Percentiles rank a stretch among this genome's conserved stretches.
phyloP scores from a whole-genome alignment of 2,329 filamentous ascomycete species.

The Aureobasidium sp. region DNA sequence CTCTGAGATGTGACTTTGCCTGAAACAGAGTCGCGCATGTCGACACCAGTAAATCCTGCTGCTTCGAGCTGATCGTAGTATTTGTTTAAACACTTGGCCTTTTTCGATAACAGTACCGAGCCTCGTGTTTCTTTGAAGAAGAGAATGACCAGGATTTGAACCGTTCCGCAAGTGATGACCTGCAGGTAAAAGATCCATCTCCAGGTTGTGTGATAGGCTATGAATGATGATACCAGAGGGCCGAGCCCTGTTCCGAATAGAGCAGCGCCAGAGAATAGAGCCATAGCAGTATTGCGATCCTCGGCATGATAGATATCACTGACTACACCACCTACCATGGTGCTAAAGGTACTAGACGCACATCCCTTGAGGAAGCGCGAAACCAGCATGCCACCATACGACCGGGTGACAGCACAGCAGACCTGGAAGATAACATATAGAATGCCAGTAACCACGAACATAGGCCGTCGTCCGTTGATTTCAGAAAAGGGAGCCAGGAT shows the following conservation, averaged over 20 bases:
- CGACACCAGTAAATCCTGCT: conserved; percentile 34
- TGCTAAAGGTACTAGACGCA: conserved; percentile 72
- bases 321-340: conserved; percentile 87
- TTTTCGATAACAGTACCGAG: conserved; percentile 67
- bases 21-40: too few species aligned
- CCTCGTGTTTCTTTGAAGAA: conserved; percentile 78
- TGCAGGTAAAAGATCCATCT: conserved; percentile 88
- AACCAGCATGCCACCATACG: too few species aligned
- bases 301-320: conserved; percentile 74
- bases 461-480: conserved; percentile 75
- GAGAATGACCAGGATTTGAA: conserved; percentile 56
- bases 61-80: conserved; percentile 71
- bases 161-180: conserved; percentile 55
- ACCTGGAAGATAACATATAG: conserved; percentile 65
- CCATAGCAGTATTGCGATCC: conserved; percentile 82
- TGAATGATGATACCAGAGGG: conserved; percentile 63
- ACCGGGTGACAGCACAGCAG: conserved; percentile 55
- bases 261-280: conserved; percentile 71
- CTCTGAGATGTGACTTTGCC: too few species aligned
- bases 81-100: conserved; percentile 62
- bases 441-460: conserved; percentile 66
- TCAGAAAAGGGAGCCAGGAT: conserved; percentile 79
- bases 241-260: conserved; percentile 73
- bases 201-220: conserved; percentile 50
- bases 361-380: conserved; percentile 59